Percentiles rank a stretch among this genome's conserved stretches.
phyloP scores from a whole-genome alignment of 306 rosid species.

The Pyrus communis region DNA sequence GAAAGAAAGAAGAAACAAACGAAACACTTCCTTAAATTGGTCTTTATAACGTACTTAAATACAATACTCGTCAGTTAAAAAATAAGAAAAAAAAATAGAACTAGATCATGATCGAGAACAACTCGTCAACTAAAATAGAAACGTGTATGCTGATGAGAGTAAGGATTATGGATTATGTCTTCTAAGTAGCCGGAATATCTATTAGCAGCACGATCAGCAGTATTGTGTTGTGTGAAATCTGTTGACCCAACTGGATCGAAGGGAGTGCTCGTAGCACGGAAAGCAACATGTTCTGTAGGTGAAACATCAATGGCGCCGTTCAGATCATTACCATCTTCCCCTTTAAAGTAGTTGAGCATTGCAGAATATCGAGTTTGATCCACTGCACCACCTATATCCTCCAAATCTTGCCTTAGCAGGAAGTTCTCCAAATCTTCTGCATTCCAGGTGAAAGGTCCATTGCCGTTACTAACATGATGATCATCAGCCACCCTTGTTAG shows the following conservation, averaged over 20 bases:
- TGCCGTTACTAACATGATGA: neutral
- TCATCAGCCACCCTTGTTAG: neutral
- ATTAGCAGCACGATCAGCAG: neutral
- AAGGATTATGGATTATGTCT: neutral
- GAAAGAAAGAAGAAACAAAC: too few relatives aligned
- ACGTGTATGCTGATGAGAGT: neutral
- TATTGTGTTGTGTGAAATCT: neutral
- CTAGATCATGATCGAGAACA: neutral
- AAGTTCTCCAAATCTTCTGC: neutral
- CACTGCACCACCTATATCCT: neutral
- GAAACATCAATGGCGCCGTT: neutral
- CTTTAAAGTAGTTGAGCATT: neutral
- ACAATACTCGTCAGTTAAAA: too few relatives aligned
- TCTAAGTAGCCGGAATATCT: neutral
- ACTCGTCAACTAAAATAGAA: neutral
- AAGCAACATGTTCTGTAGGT: neutral
- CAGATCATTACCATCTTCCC: neutral
- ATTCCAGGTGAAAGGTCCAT: neutral
- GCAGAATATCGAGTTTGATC: neutral
- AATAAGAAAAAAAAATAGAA: too few relatives aligned
- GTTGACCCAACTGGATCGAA: neutral
- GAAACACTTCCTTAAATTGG: too few relatives aligned
- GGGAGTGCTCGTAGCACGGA: neutral
- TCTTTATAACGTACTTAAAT: too few relatives aligned
- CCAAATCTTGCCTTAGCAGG: neutral